Conservation (phyloP, 805 yeast species). For the Starmera quercuum region DNA sequence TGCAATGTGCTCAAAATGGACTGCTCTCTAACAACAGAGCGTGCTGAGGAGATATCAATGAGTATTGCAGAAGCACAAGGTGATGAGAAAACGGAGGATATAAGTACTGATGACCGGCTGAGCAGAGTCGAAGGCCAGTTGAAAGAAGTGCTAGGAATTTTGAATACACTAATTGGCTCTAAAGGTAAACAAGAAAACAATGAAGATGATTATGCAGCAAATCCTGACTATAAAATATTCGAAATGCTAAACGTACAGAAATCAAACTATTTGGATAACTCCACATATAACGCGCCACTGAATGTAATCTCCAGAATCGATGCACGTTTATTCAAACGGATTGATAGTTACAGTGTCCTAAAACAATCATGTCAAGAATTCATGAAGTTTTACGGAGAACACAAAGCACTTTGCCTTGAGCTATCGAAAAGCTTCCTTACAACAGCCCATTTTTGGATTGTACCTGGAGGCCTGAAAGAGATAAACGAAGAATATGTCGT, state of each 20-base stretch:
- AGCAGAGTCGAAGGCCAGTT: conserved; percentile 10
- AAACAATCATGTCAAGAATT: conserved; percentile 34
- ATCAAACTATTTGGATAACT: conserved; percentile 17
- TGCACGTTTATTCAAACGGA: conserved; percentile 28
- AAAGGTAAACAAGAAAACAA: not conserved
- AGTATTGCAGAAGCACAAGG: conserved; percentile 8
- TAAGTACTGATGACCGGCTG: conserved; percentile 3
- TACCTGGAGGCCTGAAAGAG: conserved; percentile 51
- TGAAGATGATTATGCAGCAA: not conserved
- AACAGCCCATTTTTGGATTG: conserved; percentile 53
- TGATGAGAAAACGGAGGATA: conserved; percentile 1
- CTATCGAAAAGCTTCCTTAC: conserved; percentile 40
- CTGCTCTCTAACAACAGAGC: conserved; percentile 37
- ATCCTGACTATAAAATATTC: conserved; percentile 7
- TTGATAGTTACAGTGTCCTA: conserved; percentile 21
- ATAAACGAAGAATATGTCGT: conserved; percentile 37
- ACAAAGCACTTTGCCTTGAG: conserved; percentile 35
- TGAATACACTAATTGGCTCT: conserved; percentile 12
- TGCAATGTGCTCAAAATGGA: conserved; percentile 39
- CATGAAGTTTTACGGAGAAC: conserved; percentile 34
- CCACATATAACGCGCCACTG: conserved; percentile 26
- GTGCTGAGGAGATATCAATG: conserved; percentile 17
- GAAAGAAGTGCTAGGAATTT: conserved; percentile 18
- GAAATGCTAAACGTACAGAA: conserved; percentile 9
- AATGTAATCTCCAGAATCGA: conserved; percentile 30